Base-by-base conservation (phyloP, 2,329 filamentous ascomycete genomes). In the Aspergillus pseudoglaucus region DNA sequence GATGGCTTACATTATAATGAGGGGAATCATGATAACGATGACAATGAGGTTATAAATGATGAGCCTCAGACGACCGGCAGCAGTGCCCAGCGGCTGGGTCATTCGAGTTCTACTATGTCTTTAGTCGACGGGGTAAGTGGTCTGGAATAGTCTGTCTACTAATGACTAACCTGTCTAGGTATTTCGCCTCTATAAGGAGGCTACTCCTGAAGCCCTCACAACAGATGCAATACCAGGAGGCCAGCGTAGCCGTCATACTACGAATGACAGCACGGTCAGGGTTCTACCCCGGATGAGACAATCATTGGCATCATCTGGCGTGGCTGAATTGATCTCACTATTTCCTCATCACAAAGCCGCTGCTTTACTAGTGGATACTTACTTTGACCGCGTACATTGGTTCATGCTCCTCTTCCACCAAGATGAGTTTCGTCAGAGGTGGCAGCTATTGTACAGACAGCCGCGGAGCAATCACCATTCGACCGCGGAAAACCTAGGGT, bases 381-480 rank as follows among this genome's bases (percentile, higher is more conserved):
- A 69, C 42, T 71, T 71, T 50, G 63, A 69, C 44, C 58, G 61
- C n/a, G 57, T 64, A 0, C 68, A 71, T 35, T 71, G 68, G 68
- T 71, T 69, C 47, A 66, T 65, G 47, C 50, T 69, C 3, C 53
- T 70, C 5, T 69, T 70, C 37, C 62, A 68, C 27, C 65, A 70
- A 47, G 52, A 57, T 14, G 56, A 63, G 3, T 71, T 70, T 25
- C 47, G 57, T 2, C 47, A 42, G 14, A 46, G 45, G 12, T 59
- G 57, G 55, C 52, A 54, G 32, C 8, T 49, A 5, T 6, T 62
- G 4, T 59, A 58, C 37, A 35, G n/a, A 35, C 22, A 42, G 10
- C 32, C 5, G 5, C 32, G 30, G 44, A 7, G 15, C 43, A 1
- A 10, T 25, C n/a, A 17, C 17, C 38, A 20, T 2, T 30, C 17